phyloP scores from a whole-genome alignment of 208 protist species.

The Acanthamoeba castellanii region DNA sequence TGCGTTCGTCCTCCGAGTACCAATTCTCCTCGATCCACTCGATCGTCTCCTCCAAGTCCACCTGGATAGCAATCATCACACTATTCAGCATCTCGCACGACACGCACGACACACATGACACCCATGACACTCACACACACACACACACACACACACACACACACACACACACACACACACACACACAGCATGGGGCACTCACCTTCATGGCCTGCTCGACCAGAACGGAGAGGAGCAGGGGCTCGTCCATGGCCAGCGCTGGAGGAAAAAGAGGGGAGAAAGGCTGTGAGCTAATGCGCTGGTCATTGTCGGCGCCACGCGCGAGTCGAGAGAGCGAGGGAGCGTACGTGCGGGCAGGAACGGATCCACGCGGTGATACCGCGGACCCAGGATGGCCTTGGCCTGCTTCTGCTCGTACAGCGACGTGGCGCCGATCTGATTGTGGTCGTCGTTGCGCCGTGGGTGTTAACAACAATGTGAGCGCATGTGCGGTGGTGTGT shows the following conservation, averaged over 20 bases:
- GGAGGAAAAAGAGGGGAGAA: not conserved
- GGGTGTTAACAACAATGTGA: no score
- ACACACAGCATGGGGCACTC: not conserved
- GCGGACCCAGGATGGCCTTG: constrained; percentile 27
- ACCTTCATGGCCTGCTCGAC: constrained; percentile 31
- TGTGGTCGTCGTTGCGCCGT: not conserved
- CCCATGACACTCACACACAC: no score
- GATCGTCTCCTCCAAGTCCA: constrained; percentile 30
- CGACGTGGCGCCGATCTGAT: constrained; percentile 30
- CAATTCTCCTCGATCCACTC: constrained; percentile 70
- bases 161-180: no score
- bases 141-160: no score
- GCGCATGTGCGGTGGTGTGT: not conserved
- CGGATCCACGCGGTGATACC: constrained; percentile 60
- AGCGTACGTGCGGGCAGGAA: constrained; percentile 41
- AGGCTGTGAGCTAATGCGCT: not conserved
- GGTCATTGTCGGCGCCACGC: not conserved
- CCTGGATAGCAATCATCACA: not conserved
- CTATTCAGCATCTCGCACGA: no score
- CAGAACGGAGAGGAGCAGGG: not conserved
- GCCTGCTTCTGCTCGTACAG: constrained; percentile 61
- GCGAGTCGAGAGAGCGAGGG: not conserved
- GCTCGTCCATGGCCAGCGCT: constrained; percentile 60
- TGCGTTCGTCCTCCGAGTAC: constrained; percentile 52
- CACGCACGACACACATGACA: no score